Percentiles rank a stretch among this genome's conserved stretches.
Conservation (phyloP, 805 yeast species). For the Lachancea waltii region DNA sequence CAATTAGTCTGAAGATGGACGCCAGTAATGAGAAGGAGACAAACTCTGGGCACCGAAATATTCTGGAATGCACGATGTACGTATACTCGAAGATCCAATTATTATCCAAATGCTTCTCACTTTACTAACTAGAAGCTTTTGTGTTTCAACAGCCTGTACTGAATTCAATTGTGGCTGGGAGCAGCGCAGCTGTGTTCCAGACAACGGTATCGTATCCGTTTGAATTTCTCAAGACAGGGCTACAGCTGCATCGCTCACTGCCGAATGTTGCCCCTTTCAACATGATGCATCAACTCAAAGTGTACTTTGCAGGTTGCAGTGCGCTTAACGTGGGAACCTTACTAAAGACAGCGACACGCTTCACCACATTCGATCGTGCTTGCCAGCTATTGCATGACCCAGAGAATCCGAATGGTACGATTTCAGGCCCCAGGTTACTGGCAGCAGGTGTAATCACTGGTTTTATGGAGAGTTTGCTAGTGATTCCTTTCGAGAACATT, state of each 20-base stretch:
- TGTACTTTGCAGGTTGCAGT: constrained; percentile 54
- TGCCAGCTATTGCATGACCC: constrained; percentile 46
- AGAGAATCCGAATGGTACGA: constrained; percentile 48
- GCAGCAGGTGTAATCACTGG: constrained; percentile 86
- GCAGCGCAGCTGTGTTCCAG: constrained; percentile 54
- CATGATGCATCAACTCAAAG: constrained; percentile 30
- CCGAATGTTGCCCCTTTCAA: constrained; percentile 31
- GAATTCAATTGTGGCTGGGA: constrained; percentile 21
- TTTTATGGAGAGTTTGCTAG: constrained; percentile 67
- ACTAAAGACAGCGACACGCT: constrained; percentile 65
- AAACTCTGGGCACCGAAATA: too few species aligned
- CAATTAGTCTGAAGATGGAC: too few species aligned
- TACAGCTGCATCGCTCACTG: constrained; percentile 47
- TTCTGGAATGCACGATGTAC: too few species aligned
- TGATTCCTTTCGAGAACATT: constrained; percentile 86
- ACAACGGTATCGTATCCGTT: constrained; percentile 65
- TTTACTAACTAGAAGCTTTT: constrained; percentile 1
- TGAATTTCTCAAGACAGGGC: constrained; percentile 60
- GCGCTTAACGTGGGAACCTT: constrained; percentile 72
- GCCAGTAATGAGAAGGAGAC: too few species aligned
- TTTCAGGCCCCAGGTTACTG: constrained; percentile 73
- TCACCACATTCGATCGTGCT: constrained; percentile 67
- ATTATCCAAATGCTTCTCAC: too few species aligned
- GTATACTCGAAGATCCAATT: too few species aligned
- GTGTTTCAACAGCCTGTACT: constrained; percentile 1